Evolutionary conservation across 371 early-diverging fungal species (phyloP).

Genomic region (Lichtheimia ornata): DNA sequence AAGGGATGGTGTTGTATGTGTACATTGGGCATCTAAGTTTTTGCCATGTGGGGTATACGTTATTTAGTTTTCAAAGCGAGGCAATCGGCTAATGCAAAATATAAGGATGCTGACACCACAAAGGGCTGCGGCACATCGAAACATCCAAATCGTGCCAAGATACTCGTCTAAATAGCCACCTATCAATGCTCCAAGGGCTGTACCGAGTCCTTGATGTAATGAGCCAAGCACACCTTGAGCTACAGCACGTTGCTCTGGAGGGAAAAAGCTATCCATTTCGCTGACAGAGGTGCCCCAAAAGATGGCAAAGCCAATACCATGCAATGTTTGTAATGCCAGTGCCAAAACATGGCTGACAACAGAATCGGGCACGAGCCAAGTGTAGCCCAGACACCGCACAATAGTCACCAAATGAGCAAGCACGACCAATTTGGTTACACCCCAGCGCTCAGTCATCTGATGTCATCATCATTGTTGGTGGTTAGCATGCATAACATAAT

Average conservation of each 20-base stretch:
- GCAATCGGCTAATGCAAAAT: constrained; percentile 18
- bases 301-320: constrained; percentile 35
- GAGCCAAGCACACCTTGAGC: constrained; percentile 44
- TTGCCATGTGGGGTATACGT: too few relatives aligned
- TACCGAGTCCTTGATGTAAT: constrained; percentile 36
- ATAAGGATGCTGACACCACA: constrained; percentile 15
- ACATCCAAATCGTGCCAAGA: constrained; percentile 27
- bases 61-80: not conserved
- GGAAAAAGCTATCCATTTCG: constrained; percentile 42
- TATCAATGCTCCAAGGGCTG: constrained; percentile 33
- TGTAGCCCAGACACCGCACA: constrained; percentile 38
- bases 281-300: constrained; percentile 43
- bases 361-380: constrained; percentile 31
- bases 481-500: too few relatives aligned
- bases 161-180: constrained; percentile 34
- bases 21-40: too few relatives aligned
- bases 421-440: constrained; percentile 43
- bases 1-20: too few relatives aligned
- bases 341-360: constrained; percentile 36
- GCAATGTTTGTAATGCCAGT: constrained; percentile 36
- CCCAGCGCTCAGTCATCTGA: constrained; percentile 37
- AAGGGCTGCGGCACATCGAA: constrained; percentile 18
- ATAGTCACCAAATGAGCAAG: constrained; percentile 41
- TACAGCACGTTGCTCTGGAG: constrained; percentile 35
- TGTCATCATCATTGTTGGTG: not conserved